phyloP scores from a whole-genome alignment of 495 filamentous ascomycete genomes.

The Tetracladium setigerum region DNA sequence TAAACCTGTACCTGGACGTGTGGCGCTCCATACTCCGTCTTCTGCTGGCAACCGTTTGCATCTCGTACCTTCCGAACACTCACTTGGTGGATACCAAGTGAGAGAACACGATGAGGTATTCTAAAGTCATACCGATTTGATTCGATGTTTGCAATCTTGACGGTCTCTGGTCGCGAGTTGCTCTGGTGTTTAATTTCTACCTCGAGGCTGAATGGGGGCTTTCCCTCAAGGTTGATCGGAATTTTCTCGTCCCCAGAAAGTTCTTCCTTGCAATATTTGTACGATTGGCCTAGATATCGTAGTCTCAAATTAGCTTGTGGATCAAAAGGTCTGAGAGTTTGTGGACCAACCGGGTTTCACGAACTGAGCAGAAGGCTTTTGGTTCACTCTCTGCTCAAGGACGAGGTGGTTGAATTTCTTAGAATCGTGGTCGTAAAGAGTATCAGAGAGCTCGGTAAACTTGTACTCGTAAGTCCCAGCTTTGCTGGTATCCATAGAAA shows the following conservation, averaged over 20 bases:
- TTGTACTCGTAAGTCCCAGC: slow-evolving; percentile 79
- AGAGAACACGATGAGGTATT: slow-evolving; percentile 74
- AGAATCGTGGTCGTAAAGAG: slow-evolving; percentile 67
- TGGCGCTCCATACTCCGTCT: slow-evolving; percentile 54
- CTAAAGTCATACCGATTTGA: slow-evolving; percentile 65
- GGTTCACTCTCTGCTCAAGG: slow-evolving; percentile 74
- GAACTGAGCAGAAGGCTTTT: slow-evolving; percentile 73
- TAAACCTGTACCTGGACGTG: slow-evolving; percentile 82
- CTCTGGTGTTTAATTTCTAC: slow-evolving; percentile 87
- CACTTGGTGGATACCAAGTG: slow-evolving; percentile 77
- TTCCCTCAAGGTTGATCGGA: slow-evolving; percentile 71
- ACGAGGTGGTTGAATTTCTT: slow-evolving; percentile 55
- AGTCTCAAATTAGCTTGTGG: too few relatives aligned
- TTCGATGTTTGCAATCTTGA: slow-evolving; percentile 69
- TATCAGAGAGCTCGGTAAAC: slow-evolving; percentile 73
- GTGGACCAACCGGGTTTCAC: slow-evolving; percentile 43
- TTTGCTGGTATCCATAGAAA: slow-evolving; percentile 76
- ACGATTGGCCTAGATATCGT: slow-evolving; percentile 59
- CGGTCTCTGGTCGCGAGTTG: slow-evolving; percentile 67
- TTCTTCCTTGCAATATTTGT: slow-evolving; percentile 87
- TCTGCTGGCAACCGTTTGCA: slow-evolving; percentile 70
- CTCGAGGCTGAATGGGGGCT: slow-evolving; percentile 84
- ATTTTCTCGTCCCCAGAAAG: slow-evolving; percentile 75
- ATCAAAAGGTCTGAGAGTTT: too few relatives aligned
- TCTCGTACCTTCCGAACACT: slow-evolving; percentile 85